Evolutionary conservation across 2,329 filamentous ascomycete species (phyloP).

Genomic region (Periglandula ipomoeae): DNA sequence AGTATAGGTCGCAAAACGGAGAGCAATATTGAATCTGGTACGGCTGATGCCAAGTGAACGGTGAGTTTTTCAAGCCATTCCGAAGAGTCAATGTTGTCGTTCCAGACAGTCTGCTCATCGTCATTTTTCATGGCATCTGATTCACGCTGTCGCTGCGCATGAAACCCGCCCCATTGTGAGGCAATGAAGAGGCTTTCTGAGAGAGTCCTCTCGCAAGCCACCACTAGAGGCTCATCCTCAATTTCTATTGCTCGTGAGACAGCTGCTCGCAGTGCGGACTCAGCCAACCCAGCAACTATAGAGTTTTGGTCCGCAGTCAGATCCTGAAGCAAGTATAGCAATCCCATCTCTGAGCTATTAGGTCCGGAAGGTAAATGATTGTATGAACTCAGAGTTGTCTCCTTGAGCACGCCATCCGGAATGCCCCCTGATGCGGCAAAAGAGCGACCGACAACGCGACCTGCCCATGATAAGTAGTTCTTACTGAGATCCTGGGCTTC

Average conservation of each 20-base stretch:
- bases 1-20: constrained; percentile 60
- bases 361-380: constrained; percentile 35
- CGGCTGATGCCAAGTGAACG: constrained; percentile 49
- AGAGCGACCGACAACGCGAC: constrained; percentile 71
- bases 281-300: constrained; percentile 47
- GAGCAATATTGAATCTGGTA: constrained; percentile 57
- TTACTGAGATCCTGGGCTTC: constrained; percentile 51
- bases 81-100: constrained; percentile 30
- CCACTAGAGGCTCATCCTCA: constrained; percentile 37
- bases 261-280: constrained; percentile 48
- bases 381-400: constrained; percentile 47
- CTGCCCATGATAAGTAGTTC: constrained; percentile 77
- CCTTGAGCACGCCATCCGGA: constrained; percentile 48
- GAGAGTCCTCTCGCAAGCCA: constrained; percentile 43
- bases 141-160: constrained; percentile 44
- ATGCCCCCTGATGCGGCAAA: constrained; percentile 70
- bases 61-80: constrained; percentile 56
- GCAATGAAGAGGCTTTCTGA: constrained; percentile 41
- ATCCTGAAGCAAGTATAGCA: constrained; percentile 53
- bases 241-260: constrained; percentile 42
- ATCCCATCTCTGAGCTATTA: constrained; percentile 51
- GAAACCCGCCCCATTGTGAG: constrained; percentile 49
- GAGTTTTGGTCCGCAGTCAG: constrained; percentile 51
- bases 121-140: constrained; percentile 1
- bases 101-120: constrained; percentile 20